Evolutionary conservation across 2,329 filamentous ascomycete species (phyloP), one percentile per base, ranked within the genome.

Genomic region (Mycocentrospora acerina): DNA sequence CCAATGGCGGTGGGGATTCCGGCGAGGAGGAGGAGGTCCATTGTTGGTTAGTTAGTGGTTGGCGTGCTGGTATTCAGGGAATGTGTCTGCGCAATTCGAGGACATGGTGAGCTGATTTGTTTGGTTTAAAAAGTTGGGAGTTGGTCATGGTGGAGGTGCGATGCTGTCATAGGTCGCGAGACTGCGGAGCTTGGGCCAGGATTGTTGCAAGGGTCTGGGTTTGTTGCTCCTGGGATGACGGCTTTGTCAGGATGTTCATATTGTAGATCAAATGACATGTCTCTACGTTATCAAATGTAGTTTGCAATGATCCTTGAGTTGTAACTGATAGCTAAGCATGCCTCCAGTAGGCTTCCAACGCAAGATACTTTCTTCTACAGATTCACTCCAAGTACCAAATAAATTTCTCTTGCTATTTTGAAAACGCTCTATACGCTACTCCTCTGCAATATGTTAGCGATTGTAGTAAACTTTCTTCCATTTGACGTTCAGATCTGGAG

Each of bases 1-100:
- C 74, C 75, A 9, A 75, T 70, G 8, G 69, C 66, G 28, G 71
- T 71, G 14, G 72, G 71, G 27, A 77, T 69, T 14, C 65, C 73
- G 25, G 67, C 66, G 35, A 73, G 44, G 10, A 59, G 55, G 3
- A 67, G 46, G 9, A 64, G 40, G 29, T 64, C 63, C 50, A 67
- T 60, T 7, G n/a, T n/a, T n/a, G n/a, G n/a, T 35, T 39, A 11
- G 12, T 24, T 25, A 35, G 24, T 17, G 25, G 18, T 14, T 36
- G 27, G 19, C 34, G 31, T 36, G n/a, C 38, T 10, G 8, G 28
- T 12, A 35, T 17, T 18, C 29, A 29, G 19, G 24, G 30, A 19
- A 29, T 17, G 12, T 30, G 14, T 24, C 13, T 32, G 14, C 26
- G 31, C 18, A 12, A 30, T 34, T 32, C 26, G 16, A 31, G 32